These are phyloP conservation scores for Jatropha multifida DNA, from an alignment of 441 rosid species.

Conservation along the genomic window DNA sequence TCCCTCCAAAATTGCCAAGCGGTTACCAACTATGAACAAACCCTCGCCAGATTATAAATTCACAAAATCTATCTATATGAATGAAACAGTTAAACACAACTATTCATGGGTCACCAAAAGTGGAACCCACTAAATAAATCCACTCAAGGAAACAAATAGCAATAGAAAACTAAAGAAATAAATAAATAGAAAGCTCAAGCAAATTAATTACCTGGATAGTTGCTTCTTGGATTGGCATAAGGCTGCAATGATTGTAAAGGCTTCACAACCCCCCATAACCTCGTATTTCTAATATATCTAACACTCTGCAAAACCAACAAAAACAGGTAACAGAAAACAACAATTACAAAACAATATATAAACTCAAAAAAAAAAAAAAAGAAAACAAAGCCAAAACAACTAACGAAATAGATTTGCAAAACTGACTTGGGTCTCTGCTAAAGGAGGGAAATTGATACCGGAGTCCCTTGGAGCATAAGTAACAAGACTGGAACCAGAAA, in stretches of 20 bases:
- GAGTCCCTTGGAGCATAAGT: slow-evolving; percentile 51
- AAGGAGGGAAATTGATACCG: slow-evolving; percentile 50
- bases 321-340: not conserved
- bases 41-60: not conserved
- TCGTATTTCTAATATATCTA: slow-evolving; percentile 44
- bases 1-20: not conserved
- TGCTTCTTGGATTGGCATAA: slow-evolving; percentile 81
- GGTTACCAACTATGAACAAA: not conserved
- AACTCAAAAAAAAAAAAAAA: not conserved
- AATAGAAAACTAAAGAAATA: not conserved
- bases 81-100: not conserved
- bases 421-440: slow-evolving; percentile 44
- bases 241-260: slow-evolving; percentile 81
- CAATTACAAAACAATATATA: slow-evolving; percentile 17
- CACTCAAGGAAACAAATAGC: not conserved
- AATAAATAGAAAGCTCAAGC: slow-evolving; percentile 9
- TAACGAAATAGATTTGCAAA: slow-evolving; percentile 4
- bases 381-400: slow-evolving; percentile 12
- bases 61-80: not conserved
- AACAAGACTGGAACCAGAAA: slow-evolving; percentile 53
- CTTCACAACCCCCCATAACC: slow-evolving; percentile 83
- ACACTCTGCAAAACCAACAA: slow-evolving; percentile 42
- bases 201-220: slow-evolving; percentile 62
- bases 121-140: not conserved
- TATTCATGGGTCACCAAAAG: not conserved